These are phyloP conservation scores for Capronia americana DNA, from an alignment of 2,329 filamentous ascomycete genomes.

Conservation along the genomic window DNA sequence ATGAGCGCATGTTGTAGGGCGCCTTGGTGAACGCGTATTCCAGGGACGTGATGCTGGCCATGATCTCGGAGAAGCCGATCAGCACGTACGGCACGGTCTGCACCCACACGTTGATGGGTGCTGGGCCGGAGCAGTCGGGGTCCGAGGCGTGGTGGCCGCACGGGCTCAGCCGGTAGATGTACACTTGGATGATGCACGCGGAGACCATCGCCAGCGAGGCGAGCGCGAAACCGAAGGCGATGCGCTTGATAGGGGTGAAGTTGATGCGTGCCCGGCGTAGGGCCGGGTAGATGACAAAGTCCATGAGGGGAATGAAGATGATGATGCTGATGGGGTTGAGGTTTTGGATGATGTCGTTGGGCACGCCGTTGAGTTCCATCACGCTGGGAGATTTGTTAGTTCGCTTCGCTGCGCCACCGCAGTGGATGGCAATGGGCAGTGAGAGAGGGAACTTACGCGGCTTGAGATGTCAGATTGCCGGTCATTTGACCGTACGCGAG, in stretches of 20 bases:
- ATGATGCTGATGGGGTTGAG: conserved; percentile 61
- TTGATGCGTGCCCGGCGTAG: conserved; percentile 55
- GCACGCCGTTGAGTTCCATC: conserved; percentile 59
- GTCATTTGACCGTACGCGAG: conserved; percentile 65
- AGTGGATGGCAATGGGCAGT: no score
- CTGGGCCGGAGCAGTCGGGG: conserved; percentile 55
- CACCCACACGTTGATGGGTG: conserved; percentile 68
- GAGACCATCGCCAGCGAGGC: conserved; percentile 57
- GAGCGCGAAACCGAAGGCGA: conserved; percentile 58
- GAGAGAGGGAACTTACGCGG: conserved; percentile 43
- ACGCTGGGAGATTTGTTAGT: conserved; percentile 41
- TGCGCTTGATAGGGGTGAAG: conserved; percentile 62
- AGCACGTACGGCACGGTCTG: conserved; percentile 41
- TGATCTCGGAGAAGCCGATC: conserved; percentile 42
- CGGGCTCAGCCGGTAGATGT: conserved; percentile 65
- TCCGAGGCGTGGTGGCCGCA: conserved; percentile 64
- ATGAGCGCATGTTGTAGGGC: conserved; percentile 77
- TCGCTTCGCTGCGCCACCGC: not conserved
- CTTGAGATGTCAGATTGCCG: conserved; percentile 63
- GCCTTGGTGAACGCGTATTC: conserved; percentile 81
- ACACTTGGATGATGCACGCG: conserved; percentile 57
- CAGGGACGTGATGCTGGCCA: conserved; percentile 63
- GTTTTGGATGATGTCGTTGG: conserved; percentile 63
- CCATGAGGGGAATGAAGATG: conserved; percentile 62
- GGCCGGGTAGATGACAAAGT: conserved; percentile 59